These are phyloP conservation scores for Cladobotryum protrusum DNA, from an alignment of 2,329 filamentous ascomycete genomes.

Conservation along the genomic window DNA sequence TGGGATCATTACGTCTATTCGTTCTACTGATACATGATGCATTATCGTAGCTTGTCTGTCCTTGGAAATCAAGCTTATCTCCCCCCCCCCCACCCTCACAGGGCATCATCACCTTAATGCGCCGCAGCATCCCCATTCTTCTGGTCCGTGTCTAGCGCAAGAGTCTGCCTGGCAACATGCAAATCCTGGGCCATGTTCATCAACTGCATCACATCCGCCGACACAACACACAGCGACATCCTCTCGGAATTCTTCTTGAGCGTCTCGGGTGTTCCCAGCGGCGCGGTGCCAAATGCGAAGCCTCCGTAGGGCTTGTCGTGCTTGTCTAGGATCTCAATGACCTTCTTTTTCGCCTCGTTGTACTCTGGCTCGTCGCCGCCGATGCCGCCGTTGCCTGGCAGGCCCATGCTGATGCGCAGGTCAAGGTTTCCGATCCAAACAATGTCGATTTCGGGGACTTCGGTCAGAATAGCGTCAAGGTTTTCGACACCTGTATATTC, in stretches of 20 bases:
- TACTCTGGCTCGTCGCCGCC: constrained; percentile 36
- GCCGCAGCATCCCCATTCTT: constrained; percentile 1
- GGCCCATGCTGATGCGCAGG: constrained; percentile 37
- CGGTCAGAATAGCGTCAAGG: constrained; percentile 43
- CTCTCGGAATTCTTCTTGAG: constrained; percentile 20
- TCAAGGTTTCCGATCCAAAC: constrained; percentile 43
- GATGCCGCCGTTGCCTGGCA: constrained; percentile 27
- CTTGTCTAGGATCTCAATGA: constrained; percentile 35
- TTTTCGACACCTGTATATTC: constrained; percentile 32
- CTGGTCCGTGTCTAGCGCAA: constrained; percentile 3
- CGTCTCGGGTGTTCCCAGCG: constrained; percentile 19
- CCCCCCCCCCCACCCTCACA: not conserved
- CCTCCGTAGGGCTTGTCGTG: constrained; percentile 38
- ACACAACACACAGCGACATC: constrained; percentile 19
- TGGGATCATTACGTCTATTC: too few relatives aligned
- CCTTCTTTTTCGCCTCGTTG: constrained; percentile 31
- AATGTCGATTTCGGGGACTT: constrained; percentile 38
- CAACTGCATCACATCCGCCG: constrained; percentile 21
- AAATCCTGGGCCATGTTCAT: constrained; percentile 17
- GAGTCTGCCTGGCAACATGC: constrained; percentile 10
- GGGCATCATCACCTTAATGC: not conserved
- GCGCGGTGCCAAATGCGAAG: constrained; percentile 23
- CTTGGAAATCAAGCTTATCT: too few relatives aligned
- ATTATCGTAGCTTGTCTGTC: too few relatives aligned
- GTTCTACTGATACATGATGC: too few relatives aligned